phyloP scores from a whole-genome alignment of 345 rosid species.

The Melaleuca alternifolia region DNA sequence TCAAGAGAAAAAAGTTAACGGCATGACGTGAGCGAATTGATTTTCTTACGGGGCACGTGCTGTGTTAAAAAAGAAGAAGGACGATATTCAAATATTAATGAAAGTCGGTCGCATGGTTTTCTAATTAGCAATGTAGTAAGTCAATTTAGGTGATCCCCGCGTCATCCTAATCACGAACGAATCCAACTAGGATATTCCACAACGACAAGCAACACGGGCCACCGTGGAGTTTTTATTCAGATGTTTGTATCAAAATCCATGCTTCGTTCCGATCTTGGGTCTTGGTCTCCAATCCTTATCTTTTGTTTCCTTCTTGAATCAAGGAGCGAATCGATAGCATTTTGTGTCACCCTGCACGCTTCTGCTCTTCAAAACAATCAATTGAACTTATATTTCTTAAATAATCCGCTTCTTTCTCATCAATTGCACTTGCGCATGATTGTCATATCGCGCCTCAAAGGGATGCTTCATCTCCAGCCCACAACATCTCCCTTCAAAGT shows the following conservation, averaged over 20 bases:
- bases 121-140: neutral
- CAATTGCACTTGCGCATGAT: neutral
- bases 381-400: neutral
- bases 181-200: neutral
- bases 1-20: neutral
- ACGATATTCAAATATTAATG: neutral
- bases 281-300: neutral
- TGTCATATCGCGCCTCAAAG: conserved; percentile 5
- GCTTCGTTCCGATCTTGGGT: neutral
- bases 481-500: conserved; percentile 12
- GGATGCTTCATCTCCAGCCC: conserved; percentile 10
- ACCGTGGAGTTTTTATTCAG: neutral
- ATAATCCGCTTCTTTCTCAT: neutral
- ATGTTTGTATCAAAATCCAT: neutral
- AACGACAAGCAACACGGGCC: neutral
- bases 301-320: neutral
- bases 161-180: neutral
- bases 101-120: neutral
- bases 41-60: neutral
- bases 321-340: neutral
- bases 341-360: neutral
- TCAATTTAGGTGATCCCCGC: neutral
- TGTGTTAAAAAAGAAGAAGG: no score
- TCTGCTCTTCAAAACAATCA: neutral
- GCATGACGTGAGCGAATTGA: neutral